A percentile compares a stretch with the other conserved stretches of the same genome.
Conservation (phyloP, 768 basidiomycete genomes). For the Cyclocybe cylindracea region DNA sequence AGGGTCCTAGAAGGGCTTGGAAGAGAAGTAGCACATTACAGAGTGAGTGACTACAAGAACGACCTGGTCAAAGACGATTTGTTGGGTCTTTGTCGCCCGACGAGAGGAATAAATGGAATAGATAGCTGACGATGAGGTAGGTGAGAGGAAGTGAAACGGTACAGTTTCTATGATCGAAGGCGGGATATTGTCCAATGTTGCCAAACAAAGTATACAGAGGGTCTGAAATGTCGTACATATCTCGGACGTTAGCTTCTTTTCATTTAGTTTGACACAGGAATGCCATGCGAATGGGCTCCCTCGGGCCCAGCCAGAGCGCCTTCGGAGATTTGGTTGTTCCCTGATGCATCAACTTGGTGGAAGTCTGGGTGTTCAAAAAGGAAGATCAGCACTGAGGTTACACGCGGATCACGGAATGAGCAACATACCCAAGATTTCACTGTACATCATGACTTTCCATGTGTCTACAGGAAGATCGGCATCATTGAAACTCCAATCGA, state of each 20-base stretch:
- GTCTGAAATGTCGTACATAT: neutral
- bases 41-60: no score
- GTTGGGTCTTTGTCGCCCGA: neutral
- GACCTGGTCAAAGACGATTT: neutral
- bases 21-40: no score
- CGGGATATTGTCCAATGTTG: neutral
- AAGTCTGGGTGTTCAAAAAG: constrained; percentile 51
- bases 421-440: constrained; percentile 86
- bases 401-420: neutral
- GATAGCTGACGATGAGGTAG: neutral
- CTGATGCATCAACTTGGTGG: constrained; percentile 68
- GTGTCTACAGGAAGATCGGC: constrained; percentile 98
- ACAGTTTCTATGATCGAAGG: no score
- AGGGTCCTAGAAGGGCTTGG: no score
- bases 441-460: constrained; percentile 99
- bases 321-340: constrained; percentile 49
- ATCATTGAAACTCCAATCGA: constrained; percentile 99
- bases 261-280: constrained; percentile 15
- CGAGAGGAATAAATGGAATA: neutral
- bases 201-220: constrained; percentile 9
- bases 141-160: no score
- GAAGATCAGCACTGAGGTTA: neutral
- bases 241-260: neutral
- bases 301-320: constrained; percentile 74
- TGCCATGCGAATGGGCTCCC: constrained; percentile 18